These are phyloP conservation scores for Fusarium cyanostomum DNA, from an alignment of 2,329 filamentous ascomycete genomes.

Conservation along the genomic window DNA sequence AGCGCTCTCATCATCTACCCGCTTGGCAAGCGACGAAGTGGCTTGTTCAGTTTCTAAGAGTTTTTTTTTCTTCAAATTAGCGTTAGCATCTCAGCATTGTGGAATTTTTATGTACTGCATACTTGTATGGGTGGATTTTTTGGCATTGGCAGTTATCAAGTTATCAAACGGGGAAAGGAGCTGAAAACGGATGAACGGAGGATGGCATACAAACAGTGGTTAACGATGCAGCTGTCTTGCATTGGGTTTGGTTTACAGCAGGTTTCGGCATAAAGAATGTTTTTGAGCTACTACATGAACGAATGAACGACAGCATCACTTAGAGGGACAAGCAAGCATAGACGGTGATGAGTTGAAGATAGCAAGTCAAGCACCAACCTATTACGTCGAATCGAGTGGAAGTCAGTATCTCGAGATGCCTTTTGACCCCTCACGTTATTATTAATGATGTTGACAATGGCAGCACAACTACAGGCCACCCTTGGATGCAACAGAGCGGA, in stretches of 20 bases:
- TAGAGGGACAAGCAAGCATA: neutral
- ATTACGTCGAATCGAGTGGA: neutral
- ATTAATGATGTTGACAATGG: too few relatives aligned
- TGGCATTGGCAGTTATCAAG: neutral
- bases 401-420: too few relatives aligned
- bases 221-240: conserved; percentile 1
- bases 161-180: conserved; percentile 2
- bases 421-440: too few relatives aligned
- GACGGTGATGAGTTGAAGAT: neutral
- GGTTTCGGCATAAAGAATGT: neutral
- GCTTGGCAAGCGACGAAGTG: conserved; percentile 59
- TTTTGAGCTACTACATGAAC: conserved; percentile 9
- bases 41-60: conserved; percentile 58
- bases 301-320: conserved; percentile 3
- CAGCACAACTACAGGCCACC: too few relatives aligned
- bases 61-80: conserved; percentile 5
- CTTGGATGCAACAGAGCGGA: too few relatives aligned
- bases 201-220: neutral
- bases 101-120: conserved; percentile 2
- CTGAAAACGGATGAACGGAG: neutral
- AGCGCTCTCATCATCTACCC: conserved; percentile 60
- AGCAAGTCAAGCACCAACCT: neutral
- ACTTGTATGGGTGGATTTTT: neutral
- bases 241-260: conserved; percentile 6
- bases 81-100: conserved; percentile 3